These are phyloP conservation scores for Myxozyma lipomycoides DNA, from an alignment of 805 yeast genomes.

Conservation along the genomic window DNA sequence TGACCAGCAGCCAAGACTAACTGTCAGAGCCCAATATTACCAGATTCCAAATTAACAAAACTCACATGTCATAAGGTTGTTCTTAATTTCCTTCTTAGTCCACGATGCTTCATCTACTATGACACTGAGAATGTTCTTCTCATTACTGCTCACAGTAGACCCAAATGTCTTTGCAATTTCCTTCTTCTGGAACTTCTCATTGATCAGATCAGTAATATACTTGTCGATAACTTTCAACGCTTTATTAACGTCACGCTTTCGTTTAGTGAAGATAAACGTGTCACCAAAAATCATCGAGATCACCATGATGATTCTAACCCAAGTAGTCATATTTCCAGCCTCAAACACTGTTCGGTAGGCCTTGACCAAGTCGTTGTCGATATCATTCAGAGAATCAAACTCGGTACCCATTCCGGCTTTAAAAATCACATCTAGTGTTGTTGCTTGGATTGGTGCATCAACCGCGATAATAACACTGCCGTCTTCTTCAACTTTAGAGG, in stretches of 20 bases:
- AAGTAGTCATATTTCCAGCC: background rate
- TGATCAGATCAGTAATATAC: conserved; percentile 9
- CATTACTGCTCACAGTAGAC: conserved; percentile 2
- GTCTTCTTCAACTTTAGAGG: conserved; percentile 1
- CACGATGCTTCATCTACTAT: conserved; percentile 14
- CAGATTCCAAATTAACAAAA: background rate
- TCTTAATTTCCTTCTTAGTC: conserved; percentile 13
- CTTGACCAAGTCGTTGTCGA: conserved; percentile 8
- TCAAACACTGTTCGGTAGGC: conserved; percentile 16
- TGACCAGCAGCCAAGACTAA: conserved; percentile 27
- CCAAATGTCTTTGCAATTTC: conserved; percentile 18
- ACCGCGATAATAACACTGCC: conserved; percentile 4
- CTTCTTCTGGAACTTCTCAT: conserved; percentile 17
- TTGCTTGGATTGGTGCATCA: conserved; percentile 9
- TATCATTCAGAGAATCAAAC: conserved; percentile 13
- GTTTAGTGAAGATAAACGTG: conserved; percentile 4
- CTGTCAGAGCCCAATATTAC: too few species aligned
- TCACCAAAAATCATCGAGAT: conserved; percentile 4
- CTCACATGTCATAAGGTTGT: conserved; percentile 23
- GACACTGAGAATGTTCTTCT: conserved; percentile 14
- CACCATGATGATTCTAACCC: background rate
- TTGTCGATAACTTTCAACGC: conserved; percentile 3
- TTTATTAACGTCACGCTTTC: conserved; percentile 1
- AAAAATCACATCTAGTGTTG: conserved; percentile 23
- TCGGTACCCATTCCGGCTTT: conserved; percentile 22